Percentiles rank a stretch among this genome's conserved stretches.
Evolutionary conservation across 495 filamentous ascomycete species (phyloP).

Genomic region (Aspergillus carlsbadensis): DNA sequence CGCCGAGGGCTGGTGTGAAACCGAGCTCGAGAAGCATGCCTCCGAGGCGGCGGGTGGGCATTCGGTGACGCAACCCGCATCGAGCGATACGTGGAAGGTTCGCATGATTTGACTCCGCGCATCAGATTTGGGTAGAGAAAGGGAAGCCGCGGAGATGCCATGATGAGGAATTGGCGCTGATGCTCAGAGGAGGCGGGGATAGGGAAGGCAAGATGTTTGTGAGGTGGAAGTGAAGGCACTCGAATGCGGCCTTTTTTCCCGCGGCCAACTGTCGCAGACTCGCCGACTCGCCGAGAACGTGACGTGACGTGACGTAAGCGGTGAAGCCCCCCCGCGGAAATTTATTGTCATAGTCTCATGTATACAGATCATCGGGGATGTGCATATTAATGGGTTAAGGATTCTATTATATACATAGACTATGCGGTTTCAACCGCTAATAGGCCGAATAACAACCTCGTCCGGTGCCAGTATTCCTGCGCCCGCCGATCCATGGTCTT

Average conservation of each 20-base stretch:
- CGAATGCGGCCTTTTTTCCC: conserved; percentile 27
- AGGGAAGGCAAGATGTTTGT: conserved; percentile 16
- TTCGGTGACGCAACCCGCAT: conserved; percentile 23
- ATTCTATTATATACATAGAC: conserved; percentile 7
- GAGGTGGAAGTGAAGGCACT: conserved; percentile 9
- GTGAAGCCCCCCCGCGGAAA: conserved; percentile 36
- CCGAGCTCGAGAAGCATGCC: conserved; percentile 15
- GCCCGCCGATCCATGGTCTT: conserved; percentile 56
- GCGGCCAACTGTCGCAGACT: conserved; percentile 26
- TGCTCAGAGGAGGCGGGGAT: neutral
- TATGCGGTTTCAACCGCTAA: conserved; percentile 27
- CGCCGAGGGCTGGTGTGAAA: conserved; percentile 43
- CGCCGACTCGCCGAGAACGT: conserved; percentile 20
- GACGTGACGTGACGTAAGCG: conserved; percentile 32
- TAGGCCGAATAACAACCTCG: conserved; percentile 69
- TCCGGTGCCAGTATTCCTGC: conserved; percentile 77
- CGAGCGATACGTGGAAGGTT: conserved; percentile 32
- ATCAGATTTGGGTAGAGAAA: conserved; percentile 76
- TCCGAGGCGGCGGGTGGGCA: conserved; percentile 13
- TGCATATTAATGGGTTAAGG: neutral
- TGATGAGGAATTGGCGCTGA: conserved; percentile 27
- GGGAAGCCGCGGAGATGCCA: conserved; percentile 67
- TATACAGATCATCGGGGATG: conserved; percentile 4
- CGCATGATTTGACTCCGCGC: conserved; percentile 38
- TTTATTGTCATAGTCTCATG: no score